Percentiles rank a stretch among this genome's conserved stretches.
These are phyloP conservation scores for Pezicula rhizophila DNA, from an alignment of 2,329 filamentous ascomycete genomes.

Conservation along the genomic window DNA sequence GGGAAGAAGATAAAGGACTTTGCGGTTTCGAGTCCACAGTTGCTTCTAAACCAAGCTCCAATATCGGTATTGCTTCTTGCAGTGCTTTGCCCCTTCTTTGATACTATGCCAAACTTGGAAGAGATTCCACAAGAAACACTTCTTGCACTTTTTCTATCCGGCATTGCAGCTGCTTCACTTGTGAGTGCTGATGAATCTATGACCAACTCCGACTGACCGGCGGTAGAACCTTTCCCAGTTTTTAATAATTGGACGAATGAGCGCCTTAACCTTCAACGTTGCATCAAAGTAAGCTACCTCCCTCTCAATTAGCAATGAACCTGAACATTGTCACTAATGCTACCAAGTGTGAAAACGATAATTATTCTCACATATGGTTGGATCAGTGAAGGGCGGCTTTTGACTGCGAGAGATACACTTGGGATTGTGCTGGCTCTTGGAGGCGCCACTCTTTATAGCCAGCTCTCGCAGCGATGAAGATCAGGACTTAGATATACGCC, in stretches of 20 bases:
- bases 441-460: slow-evolving; percentile 39
- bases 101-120: slow-evolving; percentile 26
- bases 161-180: slow-evolving; percentile 35
- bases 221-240: slow-evolving; percentile 33
- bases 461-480: slow-evolving; percentile 24
- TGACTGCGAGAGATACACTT: slow-evolving; percentile 32
- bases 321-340: slow-evolving; percentile 11
- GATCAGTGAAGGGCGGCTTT: slow-evolving; percentile 36
- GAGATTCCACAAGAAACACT: slow-evolving; percentile 33
- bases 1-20: slow-evolving; percentile 42
- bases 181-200: slow-evolving; percentile 7
- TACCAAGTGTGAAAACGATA: slow-evolving; percentile 37
- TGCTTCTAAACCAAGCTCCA: slow-evolving; percentile 39
- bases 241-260: slow-evolving; percentile 27
- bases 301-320: background rate
- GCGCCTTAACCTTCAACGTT: slow-evolving; percentile 25
- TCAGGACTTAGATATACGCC: background rate
- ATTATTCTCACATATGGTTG: slow-evolving; percentile 39
- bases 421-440: slow-evolving; percentile 38
- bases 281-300: slow-evolving; percentile 21
- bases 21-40: slow-evolving; percentile 34
- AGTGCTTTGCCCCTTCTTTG: slow-evolving; percentile 36
- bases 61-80: slow-evolving; percentile 37
- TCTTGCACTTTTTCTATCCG: slow-evolving; percentile 33
- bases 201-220: slow-evolving; percentile 10